Conservation (phyloP, 225 moss, liverwort and hornwort genomes). For the Pleurozium schreberi region DNA sequence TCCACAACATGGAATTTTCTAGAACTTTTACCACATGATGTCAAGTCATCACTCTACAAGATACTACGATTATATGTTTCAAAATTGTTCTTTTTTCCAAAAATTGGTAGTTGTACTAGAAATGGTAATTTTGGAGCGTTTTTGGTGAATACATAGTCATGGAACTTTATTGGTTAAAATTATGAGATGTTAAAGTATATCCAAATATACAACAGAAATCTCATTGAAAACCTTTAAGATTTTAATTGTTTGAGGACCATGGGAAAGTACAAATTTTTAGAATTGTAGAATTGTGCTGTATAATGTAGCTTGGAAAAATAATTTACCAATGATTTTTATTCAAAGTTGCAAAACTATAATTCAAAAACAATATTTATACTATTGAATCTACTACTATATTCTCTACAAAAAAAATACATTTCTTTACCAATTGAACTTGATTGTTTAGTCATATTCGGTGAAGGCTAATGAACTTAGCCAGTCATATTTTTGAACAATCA, state of each 20-base stretch:
- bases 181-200: neutral
- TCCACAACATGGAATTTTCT: too few relatives aligned
- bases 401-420: neutral
- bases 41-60: too few relatives aligned
- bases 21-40: too few relatives aligned
- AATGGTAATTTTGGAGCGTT: too few relatives aligned
- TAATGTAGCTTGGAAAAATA: neutral
- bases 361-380: neutral
- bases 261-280: fast-evolving
- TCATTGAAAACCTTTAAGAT: neutral
- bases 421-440: neutral
- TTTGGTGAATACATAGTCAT: too few relatives aligned
- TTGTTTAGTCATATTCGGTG: fast-evolving
- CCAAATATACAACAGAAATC: neutral
- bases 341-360: neutral
- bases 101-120: too few relatives aligned
- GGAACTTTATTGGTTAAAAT: neutral
- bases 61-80: too few relatives aligned
- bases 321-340: neutral
- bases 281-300: neutral
- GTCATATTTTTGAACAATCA: neutral
- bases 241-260: neutral
- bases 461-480: neutral
- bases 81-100: too few relatives aligned
- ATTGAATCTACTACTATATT: neutral